Base-by-base conservation (phyloP, 495 filamentous ascomycete genomes). In the Neurospora terricola region DNA sequence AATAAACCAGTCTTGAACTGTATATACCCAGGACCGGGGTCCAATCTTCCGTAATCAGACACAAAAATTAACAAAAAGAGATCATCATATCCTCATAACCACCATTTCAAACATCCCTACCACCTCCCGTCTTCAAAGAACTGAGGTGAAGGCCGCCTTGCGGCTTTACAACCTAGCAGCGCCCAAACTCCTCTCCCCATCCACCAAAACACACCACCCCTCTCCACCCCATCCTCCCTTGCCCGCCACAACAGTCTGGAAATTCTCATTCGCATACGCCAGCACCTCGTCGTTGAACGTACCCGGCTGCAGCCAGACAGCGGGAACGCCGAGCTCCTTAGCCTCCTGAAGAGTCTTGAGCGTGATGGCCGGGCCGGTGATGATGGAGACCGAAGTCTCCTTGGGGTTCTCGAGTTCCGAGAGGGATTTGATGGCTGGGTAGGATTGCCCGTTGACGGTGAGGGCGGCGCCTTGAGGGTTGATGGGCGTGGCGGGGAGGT, bases 221-320 rank as follows among this genome's bases (percentile, higher is more conserved):
- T 96, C 93, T 43, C 85, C 82, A 30, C 88, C 91, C 54, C 54
- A 18, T 14, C 92, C 92, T 4, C 89, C 91, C 7, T 90, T 87
- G 5, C 91, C 93, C 10, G 84, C 87, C 75, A 97, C 86, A 34
- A 90, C 91, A 34, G 89, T 89, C 75, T 88, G 83, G 79, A 95
- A 93, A 77, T 83, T 80, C 59, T 81, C 81, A 79, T 82, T 82
- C 27, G 93, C 93, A 81, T 86, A 96, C 9, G 84, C 83, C 74
- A 97, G 77, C 59, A 91, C 91, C 48, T 88, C 86, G 36, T 91
- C 86, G 79, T 97, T 89, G 76, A 92, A 98, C 10, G 88, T 94
- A 2, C 95, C 95, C 0, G 96, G 96, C 81, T 99, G 96, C 72
- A 99, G 81, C 92, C 94, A 99, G 16, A 98, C 93, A 16, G 91